Conservation (phyloP, 805 yeast species). For the Schwanniomyces pseudopolymorphus region DNA sequence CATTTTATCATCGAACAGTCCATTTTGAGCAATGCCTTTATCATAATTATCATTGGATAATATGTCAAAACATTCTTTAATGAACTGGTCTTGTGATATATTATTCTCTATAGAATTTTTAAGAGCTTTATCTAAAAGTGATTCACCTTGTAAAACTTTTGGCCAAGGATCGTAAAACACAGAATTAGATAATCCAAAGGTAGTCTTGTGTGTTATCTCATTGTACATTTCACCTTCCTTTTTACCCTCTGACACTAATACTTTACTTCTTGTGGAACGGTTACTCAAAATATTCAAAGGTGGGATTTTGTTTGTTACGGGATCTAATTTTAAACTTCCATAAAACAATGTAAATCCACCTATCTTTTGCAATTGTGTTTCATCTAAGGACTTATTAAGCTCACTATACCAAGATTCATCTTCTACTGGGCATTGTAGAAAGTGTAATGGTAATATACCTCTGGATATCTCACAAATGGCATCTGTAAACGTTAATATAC, state of each 20-base stretch:
- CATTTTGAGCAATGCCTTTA: slow-evolving; percentile 8
- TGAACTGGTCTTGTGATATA: slow-evolving; percentile 39
- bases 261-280: slow-evolving; percentile 42
- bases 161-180: slow-evolving; percentile 71
- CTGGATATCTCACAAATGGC: slow-evolving; percentile 44
- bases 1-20: slow-evolving; percentile 22
- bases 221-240: slow-evolving; percentile 8
- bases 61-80: slow-evolving; percentile 52
- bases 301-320: slow-evolving; percentile 20
- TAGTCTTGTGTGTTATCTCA: slow-evolving; percentile 23
- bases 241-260: slow-evolving; percentile 19
- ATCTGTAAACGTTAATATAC: slow-evolving; percentile 18
- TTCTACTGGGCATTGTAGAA: slow-evolving; percentile 31
- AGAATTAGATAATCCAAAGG: slow-evolving; percentile 69
- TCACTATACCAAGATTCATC: slow-evolving; percentile 48
- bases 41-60: slow-evolving; percentile 47
- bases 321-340: slow-evolving; percentile 42
- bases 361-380: slow-evolving; percentile 21
- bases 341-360: slow-evolving; percentile 67
- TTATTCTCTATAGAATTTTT: slow-evolving; percentile 12
- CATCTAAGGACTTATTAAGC: slow-evolving; percentile 19
- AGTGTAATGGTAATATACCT: slow-evolving; percentile 51
- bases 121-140: slow-evolving; percentile 21
- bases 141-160: slow-evolving; percentile 57
- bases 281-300: slow-evolving; percentile 51